Evolutionary conservation across 2,329 filamentous ascomycete genomes (phyloP).

Genomic region (Nemania sp.): DNA sequence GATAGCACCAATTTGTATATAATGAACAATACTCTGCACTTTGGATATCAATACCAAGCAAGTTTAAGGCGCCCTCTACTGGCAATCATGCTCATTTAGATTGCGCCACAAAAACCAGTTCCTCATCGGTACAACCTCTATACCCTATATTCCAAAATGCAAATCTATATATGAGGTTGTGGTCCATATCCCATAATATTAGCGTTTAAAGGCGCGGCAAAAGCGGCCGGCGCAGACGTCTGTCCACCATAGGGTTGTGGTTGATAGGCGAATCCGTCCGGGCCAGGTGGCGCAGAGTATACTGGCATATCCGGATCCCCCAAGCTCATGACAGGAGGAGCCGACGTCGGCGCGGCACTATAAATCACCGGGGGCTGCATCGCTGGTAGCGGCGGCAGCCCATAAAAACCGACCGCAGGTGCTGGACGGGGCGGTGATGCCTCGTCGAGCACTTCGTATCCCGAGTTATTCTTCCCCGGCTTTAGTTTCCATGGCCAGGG

Average conservation of each 20-base stretch:
- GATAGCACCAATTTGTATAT: constrained; percentile 1
- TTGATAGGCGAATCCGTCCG: not conserved
- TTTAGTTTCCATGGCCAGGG: not conserved
- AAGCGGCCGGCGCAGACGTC: constrained; percentile 19
- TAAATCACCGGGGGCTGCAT: not conserved
- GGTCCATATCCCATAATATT: constrained; percentile 5
- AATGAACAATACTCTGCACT: not conserved
- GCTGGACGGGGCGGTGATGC: constrained; percentile 1
- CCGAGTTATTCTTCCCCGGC: not conserved
- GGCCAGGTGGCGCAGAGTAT: not conserved
- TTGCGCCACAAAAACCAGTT: not conserved
- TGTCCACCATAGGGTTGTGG: not conserved
- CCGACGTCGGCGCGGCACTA: not conserved
- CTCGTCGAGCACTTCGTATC: constrained; percentile 15
- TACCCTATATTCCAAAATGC: no score
- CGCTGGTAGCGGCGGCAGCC: not conserved
- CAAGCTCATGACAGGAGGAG: not conserved
- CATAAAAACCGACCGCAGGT: not conserved
- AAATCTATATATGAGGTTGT: not conserved
- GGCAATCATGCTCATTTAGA: not conserved
- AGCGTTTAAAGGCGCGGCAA: not conserved
- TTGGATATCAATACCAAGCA: not conserved
- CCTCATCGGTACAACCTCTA: not conserved
- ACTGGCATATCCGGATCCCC: not conserved
- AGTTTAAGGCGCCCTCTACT: not conserved